Conservation (phyloP, 495 filamentous ascomycete genomes). For the Aspergillus baeticus region DNA sequence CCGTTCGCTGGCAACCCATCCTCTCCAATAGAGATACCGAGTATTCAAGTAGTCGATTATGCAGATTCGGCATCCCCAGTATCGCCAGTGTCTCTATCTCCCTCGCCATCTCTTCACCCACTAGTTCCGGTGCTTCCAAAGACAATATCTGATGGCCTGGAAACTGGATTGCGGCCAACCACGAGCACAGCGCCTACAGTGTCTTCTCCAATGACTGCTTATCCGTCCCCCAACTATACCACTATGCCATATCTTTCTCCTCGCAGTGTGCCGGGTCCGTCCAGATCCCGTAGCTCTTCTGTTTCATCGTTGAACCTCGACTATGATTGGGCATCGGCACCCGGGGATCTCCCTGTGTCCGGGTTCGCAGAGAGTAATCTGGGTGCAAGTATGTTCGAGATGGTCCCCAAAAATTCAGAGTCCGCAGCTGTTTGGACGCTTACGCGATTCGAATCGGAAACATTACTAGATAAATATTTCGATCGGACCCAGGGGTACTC, state of each 20-base stretch:
- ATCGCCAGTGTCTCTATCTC: constrained; percentile 6
- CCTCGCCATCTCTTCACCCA: constrained; percentile 1
- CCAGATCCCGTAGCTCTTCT: constrained; percentile 16
- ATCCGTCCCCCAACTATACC: constrained; percentile 9
- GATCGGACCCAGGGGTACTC: not conserved
- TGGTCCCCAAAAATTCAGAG: not conserved
- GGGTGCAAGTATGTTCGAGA: not conserved
- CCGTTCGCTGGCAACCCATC: not conserved
- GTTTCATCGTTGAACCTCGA: constrained; percentile 17
- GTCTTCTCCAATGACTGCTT: constrained; percentile 13
- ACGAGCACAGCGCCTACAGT: not conserved
- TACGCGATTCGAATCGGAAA: constrained; percentile 9
- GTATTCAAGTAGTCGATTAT: constrained; percentile 16
- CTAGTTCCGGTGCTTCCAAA: not conserved
- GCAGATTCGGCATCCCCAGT: not conserved
- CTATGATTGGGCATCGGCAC: constrained; percentile 2
- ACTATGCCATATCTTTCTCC: constrained; percentile 6
- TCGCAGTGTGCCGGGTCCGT: not conserved
- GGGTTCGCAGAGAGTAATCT: not conserved
- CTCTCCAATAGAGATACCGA: constrained; percentile 11
- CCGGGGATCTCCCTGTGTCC: not conserved
- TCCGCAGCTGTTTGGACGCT: not conserved
- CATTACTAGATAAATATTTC: constrained; percentile 14
- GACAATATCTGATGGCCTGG: not conserved
- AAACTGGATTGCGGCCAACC: not conserved